Conservation (phyloP, 1,284 basidiomycete genomes). For the Phlebopus sp. region DNA sequence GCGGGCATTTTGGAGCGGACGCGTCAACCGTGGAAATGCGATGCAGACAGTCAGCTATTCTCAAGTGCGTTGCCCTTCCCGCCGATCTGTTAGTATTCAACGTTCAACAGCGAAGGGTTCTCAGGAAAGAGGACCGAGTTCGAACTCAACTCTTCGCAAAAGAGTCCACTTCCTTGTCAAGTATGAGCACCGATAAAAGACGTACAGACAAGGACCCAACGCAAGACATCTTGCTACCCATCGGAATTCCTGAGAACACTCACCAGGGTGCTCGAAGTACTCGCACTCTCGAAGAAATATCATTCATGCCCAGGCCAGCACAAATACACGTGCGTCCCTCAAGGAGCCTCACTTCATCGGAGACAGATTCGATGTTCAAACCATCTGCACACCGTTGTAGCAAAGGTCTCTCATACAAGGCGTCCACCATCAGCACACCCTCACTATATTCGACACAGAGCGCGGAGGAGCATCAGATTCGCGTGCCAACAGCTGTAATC, state of each 20-base stretch:
- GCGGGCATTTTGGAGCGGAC: slow-evolving; percentile 37
- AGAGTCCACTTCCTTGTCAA: background rate
- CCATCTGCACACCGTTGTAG: background rate
- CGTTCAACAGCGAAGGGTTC: slow-evolving; percentile 1
- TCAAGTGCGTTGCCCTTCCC: background rate
- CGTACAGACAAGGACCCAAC: background rate
- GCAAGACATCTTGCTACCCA: background rate
- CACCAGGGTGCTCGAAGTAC: background rate
- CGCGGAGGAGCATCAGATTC: slow-evolving; percentile 33
- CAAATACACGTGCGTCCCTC: background rate
- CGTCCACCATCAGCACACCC: slow-evolving; percentile 34
- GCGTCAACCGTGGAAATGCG: background rate
- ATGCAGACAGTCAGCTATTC: background rate
- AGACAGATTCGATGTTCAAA: background rate
- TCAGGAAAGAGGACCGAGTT: background rate
- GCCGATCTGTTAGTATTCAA: background rate
- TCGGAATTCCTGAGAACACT: background rate
- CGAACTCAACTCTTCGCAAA: background rate
- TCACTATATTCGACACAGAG: slow-evolving; percentile 38
- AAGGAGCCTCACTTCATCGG: background rate
- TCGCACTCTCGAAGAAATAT: background rate
- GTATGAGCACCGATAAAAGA: background rate
- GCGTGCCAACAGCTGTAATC: slow-evolving; percentile 31
- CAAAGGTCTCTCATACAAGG: slow-evolving; percentile 18
- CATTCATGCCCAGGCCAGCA: background rate